phyloP scores from a whole-genome alignment of 768 basidiomycete genomes.

The Scleroderma bovista region DNA sequence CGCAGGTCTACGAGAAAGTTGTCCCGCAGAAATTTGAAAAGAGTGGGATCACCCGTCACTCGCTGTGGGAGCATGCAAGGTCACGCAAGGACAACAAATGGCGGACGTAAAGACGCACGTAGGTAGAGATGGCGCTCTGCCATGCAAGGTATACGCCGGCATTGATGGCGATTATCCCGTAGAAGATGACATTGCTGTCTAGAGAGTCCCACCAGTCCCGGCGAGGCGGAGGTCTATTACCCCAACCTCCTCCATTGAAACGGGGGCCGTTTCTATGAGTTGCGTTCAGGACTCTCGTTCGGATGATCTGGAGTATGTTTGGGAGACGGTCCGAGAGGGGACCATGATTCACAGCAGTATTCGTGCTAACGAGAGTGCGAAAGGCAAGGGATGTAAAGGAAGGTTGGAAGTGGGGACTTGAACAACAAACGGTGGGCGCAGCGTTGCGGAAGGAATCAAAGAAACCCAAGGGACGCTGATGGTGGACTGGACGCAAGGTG shows the following conservation, averaged over 20 bases:
- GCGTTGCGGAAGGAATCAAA: slow-evolving; percentile 1
- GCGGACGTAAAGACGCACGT: slow-evolving; percentile 26
- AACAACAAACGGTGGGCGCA: not conserved
- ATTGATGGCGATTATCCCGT: slow-evolving; percentile 60
- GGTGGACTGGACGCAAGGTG: not conserved
- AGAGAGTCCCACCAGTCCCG: slow-evolving; percentile 43
- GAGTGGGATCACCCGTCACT: slow-evolving; percentile 35
- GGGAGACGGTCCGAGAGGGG: slow-evolving; percentile 1
- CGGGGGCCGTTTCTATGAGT: slow-evolving; percentile 17
- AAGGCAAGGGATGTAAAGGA: not conserved
- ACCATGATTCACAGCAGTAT: slow-evolving; percentile 1
- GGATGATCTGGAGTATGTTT: slow-evolving; percentile 12
- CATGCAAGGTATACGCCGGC: slow-evolving; percentile 56
- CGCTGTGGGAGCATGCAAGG: slow-evolving; percentile 22
- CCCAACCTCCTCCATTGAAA: slow-evolving; percentile 11
- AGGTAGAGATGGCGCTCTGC: slow-evolving; percentile 35
- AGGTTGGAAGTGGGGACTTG: not conserved
- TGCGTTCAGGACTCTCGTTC: slow-evolving; percentile 12
- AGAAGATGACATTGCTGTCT: slow-evolving; percentile 50
- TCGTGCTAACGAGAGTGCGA: not conserved
- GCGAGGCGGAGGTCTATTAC: slow-evolving; percentile 22
- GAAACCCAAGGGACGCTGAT: not conserved
- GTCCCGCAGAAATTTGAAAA: slow-evolving; percentile 45
- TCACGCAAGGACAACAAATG: not conserved
- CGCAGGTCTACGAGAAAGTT: slow-evolving; percentile 61